These are phyloP conservation scores for Lentinula guzmanii DNA, from an alignment of 768 basidiomycete genomes.

Conservation along the genomic window DNA sequence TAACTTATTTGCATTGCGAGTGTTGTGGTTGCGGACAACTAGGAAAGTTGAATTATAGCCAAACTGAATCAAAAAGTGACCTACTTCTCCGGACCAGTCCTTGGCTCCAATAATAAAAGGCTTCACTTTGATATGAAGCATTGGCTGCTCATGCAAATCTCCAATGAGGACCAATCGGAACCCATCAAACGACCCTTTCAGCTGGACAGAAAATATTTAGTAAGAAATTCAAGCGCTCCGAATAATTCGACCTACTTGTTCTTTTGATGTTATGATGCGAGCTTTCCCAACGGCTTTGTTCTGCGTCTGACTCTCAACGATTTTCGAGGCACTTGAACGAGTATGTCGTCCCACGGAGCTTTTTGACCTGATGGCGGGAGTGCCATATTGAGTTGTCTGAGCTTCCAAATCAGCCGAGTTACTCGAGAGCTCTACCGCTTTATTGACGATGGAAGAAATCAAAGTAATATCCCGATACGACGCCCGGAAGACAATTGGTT, in stretches of 20 bases:
- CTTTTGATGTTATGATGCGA: conserved; percentile 56
- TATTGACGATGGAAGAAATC: conserved; percentile 81
- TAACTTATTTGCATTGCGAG: conserved; percentile 84
- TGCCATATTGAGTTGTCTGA: background rate
- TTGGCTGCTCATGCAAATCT: conserved; percentile 90
- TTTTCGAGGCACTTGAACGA: conserved; percentile 11
- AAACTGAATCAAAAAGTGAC: conserved; percentile 10
- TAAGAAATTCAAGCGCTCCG: background rate
- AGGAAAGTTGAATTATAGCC: background rate
- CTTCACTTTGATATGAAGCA: conserved; percentile 84
- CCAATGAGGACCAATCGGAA: conserved; percentile 93
- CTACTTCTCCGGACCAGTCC: conserved; percentile 92
- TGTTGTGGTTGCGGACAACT: conserved; percentile 83
- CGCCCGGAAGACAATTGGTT: conserved; percentile 88
- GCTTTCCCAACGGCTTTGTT: conserved; percentile 29
- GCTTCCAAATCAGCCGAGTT: conserved; percentile 26
- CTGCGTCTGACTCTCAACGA: background rate
- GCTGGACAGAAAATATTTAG: conserved; percentile 32
- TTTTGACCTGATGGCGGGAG: conserved; percentile 2
- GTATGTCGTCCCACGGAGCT: conserved; percentile 5
- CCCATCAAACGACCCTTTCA: conserved; percentile 84
- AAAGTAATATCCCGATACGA: conserved; percentile 92
- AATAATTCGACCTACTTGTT: conserved; percentile 51
- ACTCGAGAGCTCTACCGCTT: conserved; percentile 74
- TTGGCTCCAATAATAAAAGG: conserved; percentile 78